Conservation (phyloP, 768 basidiomycete genomes). For the button mushroom (Agaricus bisporus) region DNA sequence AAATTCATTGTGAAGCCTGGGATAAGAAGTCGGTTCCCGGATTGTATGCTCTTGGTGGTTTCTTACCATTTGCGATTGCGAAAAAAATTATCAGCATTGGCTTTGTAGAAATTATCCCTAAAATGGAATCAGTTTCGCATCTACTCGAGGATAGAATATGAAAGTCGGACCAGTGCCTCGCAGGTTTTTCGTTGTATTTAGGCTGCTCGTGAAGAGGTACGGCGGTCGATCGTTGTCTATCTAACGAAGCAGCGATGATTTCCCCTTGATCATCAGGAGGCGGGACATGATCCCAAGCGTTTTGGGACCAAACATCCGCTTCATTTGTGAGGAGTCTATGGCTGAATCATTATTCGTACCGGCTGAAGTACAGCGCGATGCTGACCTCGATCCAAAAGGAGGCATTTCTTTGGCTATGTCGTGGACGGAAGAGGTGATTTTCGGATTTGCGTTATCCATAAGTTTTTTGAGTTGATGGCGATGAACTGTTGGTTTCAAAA, state of each 20-base stretch:
- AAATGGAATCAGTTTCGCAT: constrained; percentile 14
- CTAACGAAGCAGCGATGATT: constrained; percentile 63
- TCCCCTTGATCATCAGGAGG: constrained; percentile 76
- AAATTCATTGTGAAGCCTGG: constrained; percentile 90
- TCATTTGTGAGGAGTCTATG: constrained; percentile 64
- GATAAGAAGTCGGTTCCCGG: constrained; percentile 10
- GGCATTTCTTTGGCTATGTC: constrained; percentile 49
- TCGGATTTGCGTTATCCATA: not conserved
- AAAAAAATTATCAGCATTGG: constrained; percentile 86
- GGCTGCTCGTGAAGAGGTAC: constrained; percentile 68
- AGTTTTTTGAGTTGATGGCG: not conserved
- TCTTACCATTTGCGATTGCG: constrained; percentile 82
- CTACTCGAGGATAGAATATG: not conserved
- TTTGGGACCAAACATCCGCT: constrained; percentile 76
- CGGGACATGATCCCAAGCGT: constrained; percentile 90
- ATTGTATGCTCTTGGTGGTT: constrained; percentile 5
- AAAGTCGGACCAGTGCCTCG: constrained; percentile 56
- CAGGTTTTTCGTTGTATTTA: constrained; percentile 68
- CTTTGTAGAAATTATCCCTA: constrained; percentile 94
- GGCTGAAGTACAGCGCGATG: not conserved
- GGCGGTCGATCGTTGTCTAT: constrained; percentile 63
- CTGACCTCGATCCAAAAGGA: constrained; percentile 67
- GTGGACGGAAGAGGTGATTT: constrained; percentile 43
- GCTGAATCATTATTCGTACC: not conserved
- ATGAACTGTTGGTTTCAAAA: not conserved